phyloP scores from a whole-genome alignment of 345 rosid species.

The Draba incana region DNA sequence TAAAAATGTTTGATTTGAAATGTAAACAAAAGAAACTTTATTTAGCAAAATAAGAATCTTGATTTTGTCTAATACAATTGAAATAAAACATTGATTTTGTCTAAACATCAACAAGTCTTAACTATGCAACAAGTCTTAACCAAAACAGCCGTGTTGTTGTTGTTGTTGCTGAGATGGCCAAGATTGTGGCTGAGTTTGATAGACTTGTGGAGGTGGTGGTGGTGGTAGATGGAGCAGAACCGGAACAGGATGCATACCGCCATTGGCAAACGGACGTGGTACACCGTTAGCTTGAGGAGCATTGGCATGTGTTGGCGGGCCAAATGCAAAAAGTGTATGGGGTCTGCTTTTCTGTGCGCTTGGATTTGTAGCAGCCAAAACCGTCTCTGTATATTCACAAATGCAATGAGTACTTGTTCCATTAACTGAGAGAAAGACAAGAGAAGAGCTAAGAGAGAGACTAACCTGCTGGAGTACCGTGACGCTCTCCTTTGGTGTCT shows the following conservation, averaged over 20 bases:
- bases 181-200: slow-evolving; percentile 53
- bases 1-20: too few relatives aligned
- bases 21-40: too few relatives aligned
- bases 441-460: slow-evolving; percentile 20
- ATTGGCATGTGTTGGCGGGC: slow-evolving; percentile 69
- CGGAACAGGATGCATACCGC: slow-evolving; percentile 54
- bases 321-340: slow-evolving; percentile 90
- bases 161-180: slow-evolving; percentile 74
- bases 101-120: too few relatives aligned
- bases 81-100: too few relatives aligned
- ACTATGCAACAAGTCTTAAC: too few relatives aligned
- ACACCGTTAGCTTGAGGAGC: slow-evolving; percentile 66
- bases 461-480: slow-evolving; percentile 98
- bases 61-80: too few relatives aligned
- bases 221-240: slow-evolving; percentile 71
- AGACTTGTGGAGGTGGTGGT: slow-evolving; percentile 74
- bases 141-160: slow-evolving; percentile 70
- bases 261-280: slow-evolving; percentile 77
- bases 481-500: slow-evolving; percentile 99
- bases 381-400: slow-evolving; percentile 68
- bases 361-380: slow-evolving; percentile 95
- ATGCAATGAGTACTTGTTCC: neutral
- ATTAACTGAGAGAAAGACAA: neutral
- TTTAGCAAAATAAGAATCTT: too few relatives aligned
- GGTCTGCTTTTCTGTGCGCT: slow-evolving; percentile 83